phyloP scores from a whole-genome alignment of 345 rosid species.

The Barbarea vulgaris region DNA sequence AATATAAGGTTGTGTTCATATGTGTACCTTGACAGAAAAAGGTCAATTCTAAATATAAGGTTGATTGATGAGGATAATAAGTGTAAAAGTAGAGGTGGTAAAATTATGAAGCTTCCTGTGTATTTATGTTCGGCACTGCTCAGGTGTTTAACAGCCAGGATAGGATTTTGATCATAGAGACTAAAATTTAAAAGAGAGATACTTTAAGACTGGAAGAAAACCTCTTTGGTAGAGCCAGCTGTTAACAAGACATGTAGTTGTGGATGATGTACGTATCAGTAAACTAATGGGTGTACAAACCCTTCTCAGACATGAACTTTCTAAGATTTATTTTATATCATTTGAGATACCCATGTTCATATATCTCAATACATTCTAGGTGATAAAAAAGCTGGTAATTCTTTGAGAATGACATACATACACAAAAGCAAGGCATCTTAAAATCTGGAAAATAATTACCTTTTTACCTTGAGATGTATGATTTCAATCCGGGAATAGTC shows the following conservation, averaged over 20 bases:
- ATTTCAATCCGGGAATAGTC: conserved; percentile 1
- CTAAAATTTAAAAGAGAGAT: neutral
- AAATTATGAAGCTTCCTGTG: conserved; percentile 17
- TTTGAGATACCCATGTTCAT: conserved; percentile 6
- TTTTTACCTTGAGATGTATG: neutral
- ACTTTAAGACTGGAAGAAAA: neutral
- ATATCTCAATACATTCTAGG: neutral
- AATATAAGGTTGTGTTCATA: conserved; percentile 3
- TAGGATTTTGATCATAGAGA: conserved; percentile 11
- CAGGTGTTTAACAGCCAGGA: conserved; percentile 17
- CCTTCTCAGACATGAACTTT: neutral
- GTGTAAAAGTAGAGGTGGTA: neutral
- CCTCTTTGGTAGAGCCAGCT: conserved; percentile 18
- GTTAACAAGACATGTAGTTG: neutral
- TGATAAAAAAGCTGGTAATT: neutral
- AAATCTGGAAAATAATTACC: neutral
- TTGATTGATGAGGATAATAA: conserved; percentile 18
- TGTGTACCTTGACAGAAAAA: conserved; percentile 21
- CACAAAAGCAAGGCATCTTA: neutral
- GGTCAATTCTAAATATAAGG: conserved; percentile 13
- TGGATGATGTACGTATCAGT: neutral
- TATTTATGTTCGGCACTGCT: neutral
- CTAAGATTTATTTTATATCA: neutral
- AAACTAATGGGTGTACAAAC: neutral
- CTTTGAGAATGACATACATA: conserved; percentile 12